Base-by-base conservation (phyloP, 345 rosid genomes). In the Eucalyptus camaldulensis region DNA sequence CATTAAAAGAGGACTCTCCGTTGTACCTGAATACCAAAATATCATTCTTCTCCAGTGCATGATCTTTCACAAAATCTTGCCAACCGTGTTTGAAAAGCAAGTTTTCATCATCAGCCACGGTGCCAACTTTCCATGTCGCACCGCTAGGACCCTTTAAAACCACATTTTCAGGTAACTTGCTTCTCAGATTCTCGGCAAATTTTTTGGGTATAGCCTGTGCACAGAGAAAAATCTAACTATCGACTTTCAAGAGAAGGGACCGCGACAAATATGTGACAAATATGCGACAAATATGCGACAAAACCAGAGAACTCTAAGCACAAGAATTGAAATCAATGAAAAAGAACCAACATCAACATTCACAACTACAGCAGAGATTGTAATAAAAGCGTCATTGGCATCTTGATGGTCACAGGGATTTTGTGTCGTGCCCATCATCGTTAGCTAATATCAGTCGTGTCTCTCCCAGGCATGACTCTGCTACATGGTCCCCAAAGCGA, bases 91-190 rank as follows among this genome's bases (percentile, higher is more conserved):
- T 69, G 56, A 97, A 96, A 91, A 92, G 88, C 87, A 93, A 51
- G 60, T 89, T 87, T 43, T 92, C 93, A 49, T 90, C 92, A 50
- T 90, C 90, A 44, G 90, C 88, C 88, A 90, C 92, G 37, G 95
- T 87, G 87, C 93, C 93, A 14, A 95, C 94, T 80, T 91, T 92
- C 96, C 96, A 95, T 44, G 88, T 88, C 51, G 60, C 19, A 4
- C 99, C 96, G 45, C 95, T 93, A 27, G 99, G 98, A 89, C 96
- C 94, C 93, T 93, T 95, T 56, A 97, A 93, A 13, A 93, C 89
- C 89, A 95, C 96, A 40, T 86, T 90, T 76, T 90, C 93, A 3
- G 93, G 94, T 76, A 97, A 94, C 90, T 93, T 96, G 90, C 85
- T 91, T 90, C 89, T 95, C 92, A 94, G 62, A 49, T 93, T 92